These are phyloP conservation scores for Zymoseptoria pseudotritici DNA, from an alignment of 2,329 filamentous ascomycete species.

Conservation along the genomic window DNA sequence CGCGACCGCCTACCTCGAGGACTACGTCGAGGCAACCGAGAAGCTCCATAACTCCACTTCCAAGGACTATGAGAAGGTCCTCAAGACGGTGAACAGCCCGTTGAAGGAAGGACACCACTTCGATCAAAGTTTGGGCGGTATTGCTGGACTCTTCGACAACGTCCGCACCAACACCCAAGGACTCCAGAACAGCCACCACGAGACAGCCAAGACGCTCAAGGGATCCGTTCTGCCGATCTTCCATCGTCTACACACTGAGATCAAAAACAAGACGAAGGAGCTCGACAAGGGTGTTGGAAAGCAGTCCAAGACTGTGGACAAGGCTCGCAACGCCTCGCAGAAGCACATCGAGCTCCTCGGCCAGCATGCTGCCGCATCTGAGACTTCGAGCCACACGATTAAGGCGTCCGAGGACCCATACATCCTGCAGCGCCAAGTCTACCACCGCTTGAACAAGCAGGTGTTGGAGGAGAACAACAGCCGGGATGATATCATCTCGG, in stretches of 20 bases:
- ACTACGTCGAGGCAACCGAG: slow-evolving; percentile 77
- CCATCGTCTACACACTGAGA: slow-evolving; percentile 85
- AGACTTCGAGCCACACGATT: slow-evolving; percentile 65
- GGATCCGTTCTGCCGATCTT: slow-evolving; percentile 79
- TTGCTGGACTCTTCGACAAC: slow-evolving; percentile 89
- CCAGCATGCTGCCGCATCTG: slow-evolving; percentile 72
- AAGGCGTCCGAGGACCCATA: slow-evolving; percentile 77
- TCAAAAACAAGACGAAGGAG: slow-evolving; percentile 95
- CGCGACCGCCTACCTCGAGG: slow-evolving; percentile 81
- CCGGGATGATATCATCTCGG: slow-evolving; percentile 77
- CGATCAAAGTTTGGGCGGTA: slow-evolving; percentile 76
- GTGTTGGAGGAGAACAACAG: slow-evolving; percentile 94
- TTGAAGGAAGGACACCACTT: slow-evolving; percentile 89
- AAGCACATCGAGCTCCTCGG: slow-evolving; percentile 94
- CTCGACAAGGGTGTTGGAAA: slow-evolving; percentile 73
- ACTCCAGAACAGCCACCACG: slow-evolving; percentile 78
- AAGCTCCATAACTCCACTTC: slow-evolving; percentile 77
- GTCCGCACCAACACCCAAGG: slow-evolving; percentile 88
- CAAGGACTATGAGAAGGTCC: slow-evolving; percentile 90
- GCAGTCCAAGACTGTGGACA: slow-evolving; percentile 83
- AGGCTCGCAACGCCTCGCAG: slow-evolving; percentile 76
- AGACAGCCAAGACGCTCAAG: slow-evolving; percentile 87
- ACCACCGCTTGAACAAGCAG: slow-evolving; percentile 82
- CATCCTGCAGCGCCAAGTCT: slow-evolving; percentile 70
- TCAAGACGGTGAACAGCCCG: slow-evolving; percentile 86